Evolutionary conservation across 257 asterid genomes (phyloP).

Genomic region (Pogostemon cablin): DNA sequence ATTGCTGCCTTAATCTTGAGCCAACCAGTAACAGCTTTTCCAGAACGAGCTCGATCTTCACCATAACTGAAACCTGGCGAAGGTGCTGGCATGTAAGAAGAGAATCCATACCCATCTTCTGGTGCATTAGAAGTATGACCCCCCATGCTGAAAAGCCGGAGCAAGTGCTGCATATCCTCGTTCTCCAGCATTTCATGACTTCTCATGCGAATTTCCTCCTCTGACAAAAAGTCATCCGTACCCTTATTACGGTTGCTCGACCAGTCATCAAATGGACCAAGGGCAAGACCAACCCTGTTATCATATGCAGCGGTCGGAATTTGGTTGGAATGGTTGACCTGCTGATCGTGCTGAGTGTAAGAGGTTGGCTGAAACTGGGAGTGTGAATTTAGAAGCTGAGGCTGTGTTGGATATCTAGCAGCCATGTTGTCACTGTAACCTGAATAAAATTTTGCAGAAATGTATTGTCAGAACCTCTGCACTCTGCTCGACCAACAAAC

Average conservation of each 20-base stretch:
- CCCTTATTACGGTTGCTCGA: conserved; percentile 61
- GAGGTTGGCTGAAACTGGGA: conserved; percentile 51
- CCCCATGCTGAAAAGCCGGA: conserved; percentile 91
- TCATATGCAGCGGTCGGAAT: conserved; percentile 46
- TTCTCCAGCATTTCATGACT: conserved; percentile 91
- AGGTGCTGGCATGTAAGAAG: conserved; percentile 67
- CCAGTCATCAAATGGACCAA: conserved; percentile 88
- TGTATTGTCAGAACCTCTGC: conserved; percentile 11
- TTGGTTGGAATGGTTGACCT: conserved; percentile 54
- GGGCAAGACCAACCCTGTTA: conserved; percentile 61
- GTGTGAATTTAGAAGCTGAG: conserved; percentile 51
- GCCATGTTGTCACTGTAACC: conserved; percentile 54
- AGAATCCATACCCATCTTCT: conserved; percentile 65
- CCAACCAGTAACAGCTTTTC: conserved; percentile 94
- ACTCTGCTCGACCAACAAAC: neutral
- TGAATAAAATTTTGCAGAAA: conserved; percentile 41
- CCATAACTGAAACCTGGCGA: conserved; percentile 62
- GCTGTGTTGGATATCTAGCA: conserved; percentile 52
- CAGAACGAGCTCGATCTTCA: conserved; percentile 75
- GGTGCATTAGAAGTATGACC: conserved; percentile 53
- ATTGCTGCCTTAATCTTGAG: conserved; percentile 93
- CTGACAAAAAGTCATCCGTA: conserved; percentile 76
- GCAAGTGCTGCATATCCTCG: conserved; percentile 95
- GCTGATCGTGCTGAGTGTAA: conserved; percentile 51
- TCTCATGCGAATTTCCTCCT: conserved; percentile 90